Evolutionary conservation across 306 rosid genomes (phyloP), one percentile per base, ranked within the genome.

Genomic region (Prinsepia uniflora): DNA sequence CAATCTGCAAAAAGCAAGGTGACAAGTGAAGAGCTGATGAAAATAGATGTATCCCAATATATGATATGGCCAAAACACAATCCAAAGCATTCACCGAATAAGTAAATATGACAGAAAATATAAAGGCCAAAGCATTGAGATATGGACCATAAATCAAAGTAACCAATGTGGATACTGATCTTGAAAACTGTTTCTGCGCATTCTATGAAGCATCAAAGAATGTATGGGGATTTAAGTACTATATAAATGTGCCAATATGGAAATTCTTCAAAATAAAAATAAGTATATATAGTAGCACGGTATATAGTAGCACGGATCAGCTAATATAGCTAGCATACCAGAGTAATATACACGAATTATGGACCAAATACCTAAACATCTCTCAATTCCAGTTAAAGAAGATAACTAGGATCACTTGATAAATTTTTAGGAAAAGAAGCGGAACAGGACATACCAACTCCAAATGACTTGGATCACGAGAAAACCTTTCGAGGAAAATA

Each of bases 1-100:
- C 98, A 75, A 90, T 88, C 98, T 93, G 80, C 85, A 80, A 78
- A 68, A 81, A 4, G 76, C 71, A 80, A 36, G 70, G 54, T 3
- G 57, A 63, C 24, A 47, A 63, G n/a, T 67, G 57, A 54, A 30
- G 44, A 30, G 7, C 44, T 14, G 17, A 47, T 57, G 44, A 45
- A n/a, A 62, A 63, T 62, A 63, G 14, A 46, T 10, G 18, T 55
- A 18, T 19, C 11, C 22, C 47, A 42, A 4, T 15, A 60, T 15
- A 14, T 67, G 5, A 8, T 10, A 11, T 8, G 10, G 12, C 52
- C 10, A 49, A 36, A 20, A 65, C 6, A 43, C 6, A 34, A 72
- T 53, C 30, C 20, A 46, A 45, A 45, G 40, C 8, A 17, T 67
- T 13, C 24, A 1, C 24, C 8, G 17, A 64, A 6, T 19, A 45